phyloP scores from a whole-genome alignment of 352 stramenopile species.

The Elongisporangium undulatum region DNA sequence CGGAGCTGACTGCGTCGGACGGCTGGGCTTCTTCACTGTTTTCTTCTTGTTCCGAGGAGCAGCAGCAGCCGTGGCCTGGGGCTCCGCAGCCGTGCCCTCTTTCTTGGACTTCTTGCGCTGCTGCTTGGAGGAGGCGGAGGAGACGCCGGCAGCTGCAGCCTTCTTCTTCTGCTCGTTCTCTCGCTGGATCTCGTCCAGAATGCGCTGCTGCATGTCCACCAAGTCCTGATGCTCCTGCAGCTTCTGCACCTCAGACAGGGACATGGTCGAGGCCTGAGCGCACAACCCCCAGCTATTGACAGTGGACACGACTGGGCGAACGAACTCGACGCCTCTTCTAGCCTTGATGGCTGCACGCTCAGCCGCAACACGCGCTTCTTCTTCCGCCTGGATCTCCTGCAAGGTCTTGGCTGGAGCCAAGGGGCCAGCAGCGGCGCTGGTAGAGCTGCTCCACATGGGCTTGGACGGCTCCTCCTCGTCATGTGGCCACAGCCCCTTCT shows the following conservation, averaged over 20 bases:
- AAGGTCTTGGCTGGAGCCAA: constrained; percentile 28
- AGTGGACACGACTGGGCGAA: constrained; percentile 19
- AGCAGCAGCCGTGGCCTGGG: constrained; percentile 5
- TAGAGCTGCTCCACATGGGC: constrained; percentile 17
- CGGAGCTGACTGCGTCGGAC: background rate
- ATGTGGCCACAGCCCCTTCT: constrained; percentile 10
- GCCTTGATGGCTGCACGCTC: constrained; percentile 43
- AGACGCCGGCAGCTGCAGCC: background rate
- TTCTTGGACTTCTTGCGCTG: constrained; percentile 20
- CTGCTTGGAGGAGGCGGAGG: background rate
- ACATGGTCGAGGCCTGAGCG: constrained; percentile 36
- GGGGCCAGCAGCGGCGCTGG: background rate
- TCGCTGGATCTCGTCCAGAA: constrained; percentile 53
- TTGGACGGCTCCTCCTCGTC: constrained; percentile 4
- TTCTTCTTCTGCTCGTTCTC: constrained; percentile 13
- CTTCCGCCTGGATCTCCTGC: constrained; percentile 66
- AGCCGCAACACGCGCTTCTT: constrained; percentile 29
- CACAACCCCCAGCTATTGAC: constrained; percentile 71
- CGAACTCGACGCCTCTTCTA: background rate
- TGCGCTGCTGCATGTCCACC: constrained; percentile 60
- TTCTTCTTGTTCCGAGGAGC: constrained; percentile 1
- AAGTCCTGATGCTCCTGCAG: constrained; percentile 60
- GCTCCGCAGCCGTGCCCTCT: constrained; percentile 26
- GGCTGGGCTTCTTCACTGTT: constrained; percentile 2
- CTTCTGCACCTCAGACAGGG: constrained; percentile 57